Conservation (phyloP, 2,329 filamentous ascomycete genomes). For the Rosellinia necatrix region DNA sequence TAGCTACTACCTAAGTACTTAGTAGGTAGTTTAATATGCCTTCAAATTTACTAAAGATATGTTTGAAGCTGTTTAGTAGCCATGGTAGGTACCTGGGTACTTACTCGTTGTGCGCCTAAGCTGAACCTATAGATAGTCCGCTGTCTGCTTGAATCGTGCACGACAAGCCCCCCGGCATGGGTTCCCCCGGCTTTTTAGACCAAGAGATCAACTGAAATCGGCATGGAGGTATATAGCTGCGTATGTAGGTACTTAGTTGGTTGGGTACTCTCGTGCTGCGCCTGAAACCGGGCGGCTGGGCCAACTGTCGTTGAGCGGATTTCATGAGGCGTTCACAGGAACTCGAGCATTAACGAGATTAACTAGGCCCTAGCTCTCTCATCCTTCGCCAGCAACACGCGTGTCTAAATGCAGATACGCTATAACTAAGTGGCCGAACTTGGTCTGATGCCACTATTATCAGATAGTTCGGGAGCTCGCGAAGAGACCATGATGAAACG, state of each 20-base stretch:
- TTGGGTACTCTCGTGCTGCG: background rate
- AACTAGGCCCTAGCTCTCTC: background rate
- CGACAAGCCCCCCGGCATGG: background rate
- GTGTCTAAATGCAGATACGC: background rate
- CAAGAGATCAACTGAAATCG: too few relatives aligned
- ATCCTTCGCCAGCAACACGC: conserved; percentile 6
- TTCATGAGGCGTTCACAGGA: conserved; percentile 9
- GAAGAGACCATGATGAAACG: background rate
- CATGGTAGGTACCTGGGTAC: too few relatives aligned
- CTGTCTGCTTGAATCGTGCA: background rate
- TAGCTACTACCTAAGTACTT: too few relatives aligned
- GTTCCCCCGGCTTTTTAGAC: too few relatives aligned
- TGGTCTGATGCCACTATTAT: background rate
- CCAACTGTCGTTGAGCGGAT: conserved; percentile 4
- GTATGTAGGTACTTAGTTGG: too few relatives aligned
- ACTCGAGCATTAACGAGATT: conserved; percentile 14
- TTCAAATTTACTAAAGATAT: too few relatives aligned
- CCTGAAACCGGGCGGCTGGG: conserved; percentile 1
- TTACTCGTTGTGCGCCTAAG: conserved; percentile 18
- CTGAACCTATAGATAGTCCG: conserved; percentile 15
- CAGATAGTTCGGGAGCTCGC: background rate
- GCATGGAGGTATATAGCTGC: too few relatives aligned
- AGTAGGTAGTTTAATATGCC: too few relatives aligned
- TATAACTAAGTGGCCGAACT: background rate
- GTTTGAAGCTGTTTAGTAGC: too few relatives aligned